phyloP scores from a whole-genome alignment of 2,329 filamentous ascomycete genomes.

The Penicillium sp. region DNA sequence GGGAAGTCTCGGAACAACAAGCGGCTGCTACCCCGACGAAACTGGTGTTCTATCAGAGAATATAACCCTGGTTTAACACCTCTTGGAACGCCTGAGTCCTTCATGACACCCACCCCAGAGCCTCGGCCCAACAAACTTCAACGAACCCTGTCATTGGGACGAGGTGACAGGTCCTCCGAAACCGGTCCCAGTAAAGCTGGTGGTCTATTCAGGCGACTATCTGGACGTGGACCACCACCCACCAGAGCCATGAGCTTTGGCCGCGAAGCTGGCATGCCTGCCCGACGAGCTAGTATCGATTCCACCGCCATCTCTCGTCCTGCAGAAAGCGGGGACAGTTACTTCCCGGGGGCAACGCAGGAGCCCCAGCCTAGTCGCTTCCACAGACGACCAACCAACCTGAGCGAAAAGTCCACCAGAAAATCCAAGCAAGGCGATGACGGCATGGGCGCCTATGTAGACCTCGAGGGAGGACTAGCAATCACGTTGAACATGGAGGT shows the following conservation, averaged over 20 bases:
- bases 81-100: conserved; percentile 60
- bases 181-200: conserved; percentile 31
- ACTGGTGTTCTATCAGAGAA: conserved; percentile 90
- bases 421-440: conserved; percentile 56
- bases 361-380: conserved; percentile 50
- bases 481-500: conserved; percentile 89
- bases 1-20: conserved; percentile 90
- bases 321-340: conserved; percentile 32
- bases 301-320: conserved; percentile 28
- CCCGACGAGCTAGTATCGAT: conserved; percentile 39
- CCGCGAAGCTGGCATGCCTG: conserved; percentile 20
- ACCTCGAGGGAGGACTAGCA: conserved; percentile 81
- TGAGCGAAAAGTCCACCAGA: conserved; percentile 62
- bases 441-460: conserved; percentile 59
- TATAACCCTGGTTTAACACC: conserved; percentile 79
- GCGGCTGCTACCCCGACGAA: conserved; percentile 79
- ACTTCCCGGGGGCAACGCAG: conserved; percentile 28
- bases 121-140: conserved; percentile 45
- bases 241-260: conserved; percentile 39
- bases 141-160: conserved; percentile 62
- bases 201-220: conserved; percentile 48
- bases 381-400: conserved; percentile 68
- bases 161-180: conserved; percentile 47
- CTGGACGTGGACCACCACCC: conserved; percentile 42
- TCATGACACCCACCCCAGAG: conserved; percentile 34